Evolutionary conservation across 208 protist species (phyloP).

Genomic region (Wallacemonas sp.): DNA sequence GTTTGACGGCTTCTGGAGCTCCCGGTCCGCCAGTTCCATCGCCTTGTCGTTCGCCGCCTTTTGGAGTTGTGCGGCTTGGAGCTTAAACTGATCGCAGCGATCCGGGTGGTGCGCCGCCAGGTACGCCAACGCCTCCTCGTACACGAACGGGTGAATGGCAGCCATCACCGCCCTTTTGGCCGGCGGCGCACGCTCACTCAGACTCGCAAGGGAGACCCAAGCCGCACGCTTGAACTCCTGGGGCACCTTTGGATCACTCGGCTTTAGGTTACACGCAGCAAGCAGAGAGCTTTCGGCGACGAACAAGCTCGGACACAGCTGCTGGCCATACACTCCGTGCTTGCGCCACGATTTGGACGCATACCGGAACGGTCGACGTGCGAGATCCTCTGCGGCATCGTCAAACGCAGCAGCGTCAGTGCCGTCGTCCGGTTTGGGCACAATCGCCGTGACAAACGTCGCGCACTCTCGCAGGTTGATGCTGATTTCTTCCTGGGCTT

Average conservation of each 20-base stretch:
- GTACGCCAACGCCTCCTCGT: background rate
- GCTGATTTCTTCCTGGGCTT: constrained; percentile 53
- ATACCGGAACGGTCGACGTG: constrained; percentile 38
- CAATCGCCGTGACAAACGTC: constrained; percentile 30
- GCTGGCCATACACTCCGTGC: constrained; percentile 36
- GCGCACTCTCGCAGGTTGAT: constrained; percentile 20
- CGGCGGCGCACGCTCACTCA: constrained; percentile 26
- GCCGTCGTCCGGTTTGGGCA: background rate
- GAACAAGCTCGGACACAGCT: constrained; percentile 57
- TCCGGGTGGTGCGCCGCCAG: background rate
- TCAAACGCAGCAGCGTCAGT: constrained; percentile 1
- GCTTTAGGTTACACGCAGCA: background rate
- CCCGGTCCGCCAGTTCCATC: too few relatives aligned
- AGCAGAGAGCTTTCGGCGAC: constrained; percentile 19
- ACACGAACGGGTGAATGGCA: constrained; percentile 36
- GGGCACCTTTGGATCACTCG: background rate
- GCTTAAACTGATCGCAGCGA: background rate
- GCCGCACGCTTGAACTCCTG: constrained; percentile 27
- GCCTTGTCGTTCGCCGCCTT: too few relatives aligned
- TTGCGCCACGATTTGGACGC: constrained; percentile 45
- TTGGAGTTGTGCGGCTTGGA: background rate
- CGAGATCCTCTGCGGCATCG: constrained; percentile 10
- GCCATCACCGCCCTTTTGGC: constrained; percentile 34
- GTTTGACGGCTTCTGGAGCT: too few relatives aligned
- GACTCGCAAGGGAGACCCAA: constrained; percentile 35